Conservation (phyloP, 768 basidiomycete species). For the Myochromella boudieri region DNA sequence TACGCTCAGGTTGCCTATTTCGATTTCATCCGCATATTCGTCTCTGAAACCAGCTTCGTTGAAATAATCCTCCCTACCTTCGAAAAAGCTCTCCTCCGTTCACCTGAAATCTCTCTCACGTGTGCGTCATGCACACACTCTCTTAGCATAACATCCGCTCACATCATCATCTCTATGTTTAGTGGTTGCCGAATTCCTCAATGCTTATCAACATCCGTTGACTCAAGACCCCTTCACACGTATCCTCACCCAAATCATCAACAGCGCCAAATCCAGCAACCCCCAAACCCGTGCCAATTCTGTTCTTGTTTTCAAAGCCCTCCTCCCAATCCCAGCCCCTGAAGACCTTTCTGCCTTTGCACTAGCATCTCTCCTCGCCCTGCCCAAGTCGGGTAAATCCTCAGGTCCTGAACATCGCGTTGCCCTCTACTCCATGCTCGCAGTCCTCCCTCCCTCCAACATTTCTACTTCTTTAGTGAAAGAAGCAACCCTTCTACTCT, state of each 20-base stretch:
- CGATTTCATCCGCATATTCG: constrained; percentile 58
- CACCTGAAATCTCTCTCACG: constrained; percentile 74
- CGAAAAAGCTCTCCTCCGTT: constrained; percentile 79
- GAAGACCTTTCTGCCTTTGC: constrained; percentile 41
- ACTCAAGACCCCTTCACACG: constrained; percentile 48
- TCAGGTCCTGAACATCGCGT: constrained; percentile 84
- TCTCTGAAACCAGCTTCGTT: constrained; percentile 52
- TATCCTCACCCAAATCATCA: constrained; percentile 58
- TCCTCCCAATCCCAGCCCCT: constrained; percentile 36
- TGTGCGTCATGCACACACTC: constrained; percentile 38
- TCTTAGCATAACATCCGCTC: not conserved
- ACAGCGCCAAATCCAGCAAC: constrained; percentile 76
- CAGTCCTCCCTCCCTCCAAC: constrained; percentile 45
- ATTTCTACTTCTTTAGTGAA: constrained; percentile 47
- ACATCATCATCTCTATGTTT: constrained; percentile 1
- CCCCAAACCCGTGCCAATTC: constrained; percentile 56
- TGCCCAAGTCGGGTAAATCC: constrained; percentile 84
- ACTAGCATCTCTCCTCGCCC: constrained; percentile 64
- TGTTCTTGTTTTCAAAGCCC: constrained; percentile 51
- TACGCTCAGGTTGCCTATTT: constrained; percentile 46
- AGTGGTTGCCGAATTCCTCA: constrained; percentile 63
- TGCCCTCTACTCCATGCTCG: constrained; percentile 78
- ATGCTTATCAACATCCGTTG: constrained; percentile 51
- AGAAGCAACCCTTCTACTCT: constrained; percentile 37
- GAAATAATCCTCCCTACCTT: constrained; percentile 63